A percentile compares a stretch with the other conserved stretches of the same genome.
Evolutionary conservation across 495 filamentous ascomycete genomes (phyloP).

Genomic region (Trichoderma erinaceum): DNA sequence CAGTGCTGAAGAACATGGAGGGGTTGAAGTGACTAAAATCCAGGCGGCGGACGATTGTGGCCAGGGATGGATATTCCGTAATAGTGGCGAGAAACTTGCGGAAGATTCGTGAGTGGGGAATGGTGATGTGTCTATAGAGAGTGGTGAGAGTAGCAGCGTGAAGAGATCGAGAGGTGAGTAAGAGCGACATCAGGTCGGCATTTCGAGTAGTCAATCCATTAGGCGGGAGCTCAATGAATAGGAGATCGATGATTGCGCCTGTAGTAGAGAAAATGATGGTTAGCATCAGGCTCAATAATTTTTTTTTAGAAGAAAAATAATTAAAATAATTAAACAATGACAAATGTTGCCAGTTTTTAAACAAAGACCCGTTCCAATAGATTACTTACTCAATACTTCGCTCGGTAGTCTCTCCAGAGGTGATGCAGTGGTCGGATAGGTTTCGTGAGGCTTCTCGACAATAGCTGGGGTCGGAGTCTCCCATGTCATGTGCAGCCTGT

Average conservation of each 20-base stretch:
- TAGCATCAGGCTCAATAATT: slow-evolving; percentile 18
- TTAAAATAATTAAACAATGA: no score
- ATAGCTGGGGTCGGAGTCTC: slow-evolving; percentile 42
- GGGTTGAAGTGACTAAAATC: slow-evolving; percentile 91
- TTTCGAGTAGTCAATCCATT: slow-evolving; percentile 75
- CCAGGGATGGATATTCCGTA: slow-evolving; percentile 60
- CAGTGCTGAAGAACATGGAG: slow-evolving; percentile 70
- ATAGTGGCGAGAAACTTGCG: slow-evolving; percentile 78
- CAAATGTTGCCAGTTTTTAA: background rate
- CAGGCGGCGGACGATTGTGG: slow-evolving; percentile 71
- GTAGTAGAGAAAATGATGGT: slow-evolving; percentile 17
- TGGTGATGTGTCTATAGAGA: slow-evolving; percentile 76
- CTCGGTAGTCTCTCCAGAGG: slow-evolving; percentile 62
- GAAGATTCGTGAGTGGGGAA: slow-evolving; percentile 82
- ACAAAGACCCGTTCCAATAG: background rate
- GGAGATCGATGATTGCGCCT: slow-evolving; percentile 72
- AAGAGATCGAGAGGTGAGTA: slow-evolving; percentile 69
- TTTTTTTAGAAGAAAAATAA: background rate
- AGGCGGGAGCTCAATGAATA: slow-evolving; percentile 70
- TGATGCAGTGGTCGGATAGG: slow-evolving; percentile 33
- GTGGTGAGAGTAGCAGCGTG: slow-evolving; percentile 71
- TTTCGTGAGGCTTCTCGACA: slow-evolving; percentile 26
- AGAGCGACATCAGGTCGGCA: slow-evolving; percentile 70
- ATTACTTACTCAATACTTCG: slow-evolving; percentile 64
- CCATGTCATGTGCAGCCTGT: slow-evolving; percentile 50